These are phyloP conservation scores for Tripterygium wilfordii DNA, from an alignment of 177 flowering plant genomes.

Conservation along the genomic window DNA sequence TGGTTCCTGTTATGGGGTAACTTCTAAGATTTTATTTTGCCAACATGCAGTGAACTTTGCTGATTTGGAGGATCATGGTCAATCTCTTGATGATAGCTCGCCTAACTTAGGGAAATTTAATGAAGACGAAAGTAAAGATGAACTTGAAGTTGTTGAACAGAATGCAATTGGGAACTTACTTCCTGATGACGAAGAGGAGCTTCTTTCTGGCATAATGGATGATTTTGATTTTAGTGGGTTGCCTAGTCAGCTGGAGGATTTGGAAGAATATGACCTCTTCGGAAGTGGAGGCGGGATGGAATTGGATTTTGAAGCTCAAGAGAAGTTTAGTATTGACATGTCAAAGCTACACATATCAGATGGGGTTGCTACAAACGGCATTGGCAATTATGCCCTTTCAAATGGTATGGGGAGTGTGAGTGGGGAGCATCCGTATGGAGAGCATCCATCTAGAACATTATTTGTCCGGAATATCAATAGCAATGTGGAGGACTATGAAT, in stretches of 20 bases:
- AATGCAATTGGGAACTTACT: slow-evolving; percentile 40
- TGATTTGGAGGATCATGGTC: slow-evolving; percentile 18
- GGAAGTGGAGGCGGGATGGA: slow-evolving; percentile 74
- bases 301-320: slow-evolving; percentile 51
- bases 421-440: slow-evolving; percentile 80
- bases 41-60: slow-evolving; percentile 32
- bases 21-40: slow-evolving; percentile 1
- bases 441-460: slow-evolving; percentile 87
- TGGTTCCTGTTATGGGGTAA: neutral
- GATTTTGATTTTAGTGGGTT: slow-evolving; percentile 57
- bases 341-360: slow-evolving; percentile 41
- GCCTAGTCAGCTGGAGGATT: slow-evolving; percentile 58
- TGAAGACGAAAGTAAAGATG: slow-evolving; percentile 24
- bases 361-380: slow-evolving; percentile 32
- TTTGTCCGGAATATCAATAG: slow-evolving; percentile 80
- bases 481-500: slow-evolving; percentile 70
- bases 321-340: slow-evolving; percentile 29
- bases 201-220: slow-evolving; percentile 56
- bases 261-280: slow-evolving; percentile 64
- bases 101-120: slow-evolving; percentile 22
- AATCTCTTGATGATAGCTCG: slow-evolving; percentile 31
- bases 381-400: slow-evolving; percentile 33
- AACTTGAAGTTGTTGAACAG: slow-evolving; percentile 30
- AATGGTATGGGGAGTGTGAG: slow-evolving; percentile 51
- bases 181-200: slow-evolving; percentile 72